Evolutionary conservation across 805 yeast genomes (phyloP).

Genomic region (Cyberlindnera americana): DNA sequence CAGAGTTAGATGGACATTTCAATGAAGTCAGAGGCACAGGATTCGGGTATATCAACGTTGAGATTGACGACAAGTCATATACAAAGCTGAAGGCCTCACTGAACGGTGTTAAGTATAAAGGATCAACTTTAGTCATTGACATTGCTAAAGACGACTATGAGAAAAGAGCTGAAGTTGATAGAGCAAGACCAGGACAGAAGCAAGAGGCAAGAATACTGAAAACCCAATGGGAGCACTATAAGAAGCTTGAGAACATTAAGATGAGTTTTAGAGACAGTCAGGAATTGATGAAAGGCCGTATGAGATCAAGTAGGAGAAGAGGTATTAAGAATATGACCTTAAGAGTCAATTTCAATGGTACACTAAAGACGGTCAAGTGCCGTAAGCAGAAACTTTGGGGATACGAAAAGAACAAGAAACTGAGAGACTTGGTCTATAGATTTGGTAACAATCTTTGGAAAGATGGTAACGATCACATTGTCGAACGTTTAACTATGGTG

Average conservation of each 20-base stretch:
- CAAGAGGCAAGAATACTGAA: constrained; percentile 33
- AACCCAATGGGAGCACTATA: constrained; percentile 37
- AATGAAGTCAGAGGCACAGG: constrained; percentile 32
- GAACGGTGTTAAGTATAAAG: constrained; percentile 74
- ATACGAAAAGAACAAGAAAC: constrained; percentile 59
- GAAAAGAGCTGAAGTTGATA: constrained; percentile 46
- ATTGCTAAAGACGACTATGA: constrained; percentile 57
- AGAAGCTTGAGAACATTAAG: constrained; percentile 35
- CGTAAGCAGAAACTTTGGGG: constrained; percentile 91
- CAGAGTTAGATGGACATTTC: constrained; percentile 54
- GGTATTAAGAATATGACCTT: constrained; percentile 53
- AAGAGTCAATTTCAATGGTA: constrained; percentile 59
- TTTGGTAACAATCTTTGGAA: constrained; percentile 71
- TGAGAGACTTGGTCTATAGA: constrained; percentile 58
- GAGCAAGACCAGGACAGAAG: constrained; percentile 28
- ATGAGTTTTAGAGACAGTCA: constrained; percentile 40
- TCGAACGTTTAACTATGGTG: constrained; percentile 48
- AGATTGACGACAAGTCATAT: constrained; percentile 42
- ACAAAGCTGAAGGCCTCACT: constrained; percentile 51
- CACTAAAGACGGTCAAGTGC: constrained; percentile 51
- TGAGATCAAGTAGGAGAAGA: constrained; percentile 54
- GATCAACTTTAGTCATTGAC: constrained; percentile 57
- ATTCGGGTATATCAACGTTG: constrained; percentile 68
- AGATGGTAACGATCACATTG: constrained; percentile 73
- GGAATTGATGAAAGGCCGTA: constrained; percentile 53